phyloP scores from a whole-genome alignment of 1,139 yeast genomes.

The Pichia sp. region DNA sequence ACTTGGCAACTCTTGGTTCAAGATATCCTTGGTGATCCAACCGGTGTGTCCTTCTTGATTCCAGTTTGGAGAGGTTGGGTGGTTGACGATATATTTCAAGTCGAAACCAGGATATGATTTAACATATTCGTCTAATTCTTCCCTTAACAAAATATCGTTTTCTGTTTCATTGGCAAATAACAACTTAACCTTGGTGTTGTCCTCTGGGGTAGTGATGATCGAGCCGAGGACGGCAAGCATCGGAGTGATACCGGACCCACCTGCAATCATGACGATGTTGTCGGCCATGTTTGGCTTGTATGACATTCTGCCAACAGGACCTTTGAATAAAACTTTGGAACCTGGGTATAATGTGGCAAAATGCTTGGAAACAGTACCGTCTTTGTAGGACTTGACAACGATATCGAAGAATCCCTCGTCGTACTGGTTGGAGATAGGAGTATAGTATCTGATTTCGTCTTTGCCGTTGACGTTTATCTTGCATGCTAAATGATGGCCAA shows the following conservation, averaged over 20 bases:
- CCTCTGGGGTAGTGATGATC: conserved; percentile 64
- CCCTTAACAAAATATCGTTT: conserved; percentile 67
- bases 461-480: conserved; percentile 51
- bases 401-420: conserved; percentile 75
- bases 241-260: conserved; percentile 83
- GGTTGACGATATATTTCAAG: conserved; percentile 45
- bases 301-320: conserved; percentile 70
- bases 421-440: conserved; percentile 69
- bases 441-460: conserved; percentile 66
- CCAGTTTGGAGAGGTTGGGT: conserved; percentile 33
- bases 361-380: conserved; percentile 63
- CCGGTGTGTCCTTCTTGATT: conserved; percentile 66
- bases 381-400: conserved; percentile 68
- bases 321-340: conserved; percentile 66
- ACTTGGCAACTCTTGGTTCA: conserved; percentile 49
- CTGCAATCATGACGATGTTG: conserved; percentile 70
- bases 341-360: conserved; percentile 66
- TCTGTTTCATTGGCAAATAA: conserved; percentile 72
- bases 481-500: conserved; percentile 75
- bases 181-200: conserved; percentile 55
- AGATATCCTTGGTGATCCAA: conserved; percentile 55
- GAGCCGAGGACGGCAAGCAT: conserved; percentile 67
- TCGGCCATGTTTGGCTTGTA: conserved; percentile 60
- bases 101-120: conserved; percentile 58
- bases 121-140: conserved; percentile 68